These are phyloP conservation scores for Kodamaea laetipori DNA, from an alignment of 805 yeast genomes.

Conservation along the genomic window DNA sequence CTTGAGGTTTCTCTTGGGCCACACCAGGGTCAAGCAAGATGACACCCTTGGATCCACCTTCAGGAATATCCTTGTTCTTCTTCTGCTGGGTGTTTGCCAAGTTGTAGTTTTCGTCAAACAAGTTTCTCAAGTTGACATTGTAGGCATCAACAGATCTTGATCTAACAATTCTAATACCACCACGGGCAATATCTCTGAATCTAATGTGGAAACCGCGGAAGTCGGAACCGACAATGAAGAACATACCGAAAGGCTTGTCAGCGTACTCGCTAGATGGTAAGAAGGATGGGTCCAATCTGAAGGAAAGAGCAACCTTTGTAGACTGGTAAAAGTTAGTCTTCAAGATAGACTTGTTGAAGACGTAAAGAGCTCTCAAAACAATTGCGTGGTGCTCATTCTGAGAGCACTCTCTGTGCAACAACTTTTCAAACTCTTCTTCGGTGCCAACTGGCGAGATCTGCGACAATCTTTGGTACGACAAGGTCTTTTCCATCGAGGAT, in stretches of 20 bases:
- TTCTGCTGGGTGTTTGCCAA: constrained; percentile 95
- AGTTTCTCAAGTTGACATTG: constrained; percentile 77
- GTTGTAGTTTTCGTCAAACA: constrained; percentile 95
- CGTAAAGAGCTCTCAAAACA: constrained; percentile 78
- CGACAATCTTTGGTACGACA: constrained; percentile 85
- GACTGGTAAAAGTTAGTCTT: constrained; percentile 94
- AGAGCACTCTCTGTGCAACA: constrained; percentile 68
- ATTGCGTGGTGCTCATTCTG: constrained; percentile 79
- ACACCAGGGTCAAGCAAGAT: constrained; percentile 77
- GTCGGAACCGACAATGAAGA: constrained; percentile 93
- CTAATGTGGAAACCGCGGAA: constrained; percentile 97
- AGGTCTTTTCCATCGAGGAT: constrained; percentile 68
- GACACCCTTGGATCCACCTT: constrained; percentile 98
- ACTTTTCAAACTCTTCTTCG: constrained; percentile 71
- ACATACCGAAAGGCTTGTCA: constrained; percentile 91
- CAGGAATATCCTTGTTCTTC: constrained; percentile 97
- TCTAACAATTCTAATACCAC: constrained; percentile 94
- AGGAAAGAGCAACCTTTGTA: constrained; percentile 92
- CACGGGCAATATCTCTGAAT: constrained; percentile 96
- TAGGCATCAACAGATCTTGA: constrained; percentile 85
- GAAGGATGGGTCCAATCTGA: constrained; percentile 84
- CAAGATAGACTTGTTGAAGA: constrained; percentile 82
- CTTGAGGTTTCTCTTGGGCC: constrained; percentile 76
- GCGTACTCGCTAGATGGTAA: constrained; percentile 88
- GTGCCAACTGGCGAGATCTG: constrained; percentile 71